A percentile compares a stretch with the other conserved stretches of the same genome.
phyloP scores from a whole-genome alignment of 441 rosid species.

The Populus trichocarpa region DNA sequence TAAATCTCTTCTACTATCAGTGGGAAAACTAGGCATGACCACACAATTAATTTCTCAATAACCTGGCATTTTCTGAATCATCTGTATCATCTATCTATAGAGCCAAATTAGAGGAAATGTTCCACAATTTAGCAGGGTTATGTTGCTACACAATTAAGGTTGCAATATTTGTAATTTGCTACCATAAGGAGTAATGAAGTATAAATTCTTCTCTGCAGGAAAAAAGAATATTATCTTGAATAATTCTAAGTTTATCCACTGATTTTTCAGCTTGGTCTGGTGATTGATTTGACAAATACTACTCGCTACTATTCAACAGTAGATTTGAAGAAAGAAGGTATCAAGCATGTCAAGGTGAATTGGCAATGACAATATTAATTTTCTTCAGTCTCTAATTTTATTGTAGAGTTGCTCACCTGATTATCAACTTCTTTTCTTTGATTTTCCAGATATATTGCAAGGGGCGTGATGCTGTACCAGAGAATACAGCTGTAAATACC shows the following conservation, averaged over 20 bases:
- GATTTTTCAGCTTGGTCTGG: conserved; percentile 83
- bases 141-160: background rate
- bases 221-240: background rate
- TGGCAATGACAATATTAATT: background rate
- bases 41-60: background rate
- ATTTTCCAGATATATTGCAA: conserved; percentile 74
- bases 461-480: conserved; percentile 96
- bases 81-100: background rate
- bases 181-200: background rate
- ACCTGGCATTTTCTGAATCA: background rate
- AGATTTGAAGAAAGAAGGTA: conserved; percentile 89
- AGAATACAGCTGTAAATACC: conserved; percentile 76
- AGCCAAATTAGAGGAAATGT: background rate
- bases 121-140: background rate
- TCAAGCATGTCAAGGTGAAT: conserved; percentile 88
- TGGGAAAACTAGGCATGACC: background rate
- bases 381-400: background rate
- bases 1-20: background rate
- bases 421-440: conserved; percentile 10
- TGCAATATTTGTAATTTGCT: background rate
- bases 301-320: conserved; percentile 69
- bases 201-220: background rate
- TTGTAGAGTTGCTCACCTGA: background rate
- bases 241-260: conserved; percentile 9
- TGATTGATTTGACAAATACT: conserved; percentile 98